A percentile compares a stretch with the other conserved stretches of the same genome.
phyloP scores from a whole-genome alignment of 1,139 yeast species.

The Hansenula lynferdii region DNA sequence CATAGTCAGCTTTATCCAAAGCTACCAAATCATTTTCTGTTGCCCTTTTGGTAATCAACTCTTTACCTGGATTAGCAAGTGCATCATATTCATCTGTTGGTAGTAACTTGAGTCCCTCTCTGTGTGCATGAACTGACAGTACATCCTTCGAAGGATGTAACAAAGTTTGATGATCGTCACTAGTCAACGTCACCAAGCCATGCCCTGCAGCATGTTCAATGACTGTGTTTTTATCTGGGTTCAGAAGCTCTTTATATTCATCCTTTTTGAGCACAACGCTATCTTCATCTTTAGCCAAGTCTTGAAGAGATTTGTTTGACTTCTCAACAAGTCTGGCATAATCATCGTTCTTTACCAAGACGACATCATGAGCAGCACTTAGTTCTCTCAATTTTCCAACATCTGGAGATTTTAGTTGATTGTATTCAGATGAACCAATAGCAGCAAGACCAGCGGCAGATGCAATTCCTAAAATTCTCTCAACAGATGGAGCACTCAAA shows the following conservation, averaged over 20 bases:
- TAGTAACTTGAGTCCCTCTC: slow-evolving; percentile 25
- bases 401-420: slow-evolving; percentile 4
- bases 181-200: slow-evolving; percentile 24
- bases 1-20: slow-evolving; percentile 23
- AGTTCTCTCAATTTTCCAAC: slow-evolving; percentile 8
- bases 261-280: slow-evolving; percentile 16
- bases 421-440: slow-evolving; percentile 2
- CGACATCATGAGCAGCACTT: slow-evolving; percentile 39
- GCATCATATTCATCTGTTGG: slow-evolving; percentile 22
- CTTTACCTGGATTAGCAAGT: slow-evolving; percentile 9
- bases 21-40: slow-evolving; percentile 24
- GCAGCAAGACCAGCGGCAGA: slow-evolving; percentile 5
- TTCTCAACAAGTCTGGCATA: slow-evolving; percentile 13
- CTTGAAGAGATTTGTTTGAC: slow-evolving; percentile 17
- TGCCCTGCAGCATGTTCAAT: slow-evolving; percentile 17
- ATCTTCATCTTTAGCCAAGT: slow-evolving; percentile 7
- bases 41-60: slow-evolving; percentile 31
- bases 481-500: slow-evolving; percentile 13
- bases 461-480: slow-evolving; percentile 19
- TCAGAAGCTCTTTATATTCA: slow-evolving; percentile 20
- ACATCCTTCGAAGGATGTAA: slow-evolving; percentile 8
- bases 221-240: slow-evolving; percentile 17
- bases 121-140: slow-evolving; percentile 19
- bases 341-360: slow-evolving; percentile 42
- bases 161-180: slow-evolving; percentile 26